Percentiles rank a stretch among this genome's conserved stretches.
Conservation (phyloP, 2,329 filamentous ascomycete genomes). For the Daldinia eschscholtzii region DNA sequence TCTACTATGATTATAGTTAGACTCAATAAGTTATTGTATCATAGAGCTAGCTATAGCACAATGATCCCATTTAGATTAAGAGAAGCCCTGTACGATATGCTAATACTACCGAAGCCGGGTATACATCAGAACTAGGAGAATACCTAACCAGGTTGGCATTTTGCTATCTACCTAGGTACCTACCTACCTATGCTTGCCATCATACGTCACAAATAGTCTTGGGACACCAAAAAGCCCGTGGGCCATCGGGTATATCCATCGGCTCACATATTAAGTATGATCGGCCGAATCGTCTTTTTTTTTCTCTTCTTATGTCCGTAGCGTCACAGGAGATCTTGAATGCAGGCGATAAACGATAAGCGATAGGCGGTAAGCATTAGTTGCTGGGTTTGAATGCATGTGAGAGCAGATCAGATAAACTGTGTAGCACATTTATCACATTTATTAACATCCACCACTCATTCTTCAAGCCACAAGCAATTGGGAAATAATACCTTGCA, state of each 20-base stretch:
- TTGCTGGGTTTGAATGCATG: background rate
- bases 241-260: background rate
- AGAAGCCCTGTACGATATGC: background rate
- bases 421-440: background rate
- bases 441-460: background rate
- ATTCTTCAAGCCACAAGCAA: background rate
- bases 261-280: background rate
- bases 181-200: background rate
- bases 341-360: too few relatives aligned
- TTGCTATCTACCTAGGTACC: too few relatives aligned
- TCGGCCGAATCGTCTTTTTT: background rate
- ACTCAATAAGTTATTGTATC: constrained; percentile 1
- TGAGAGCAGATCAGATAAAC: background rate
- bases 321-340: background rate
- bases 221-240: background rate
- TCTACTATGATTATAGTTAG: background rate
- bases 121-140: background rate
- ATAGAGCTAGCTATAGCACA: background rate
- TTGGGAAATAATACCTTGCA: background rate
- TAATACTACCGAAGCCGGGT: background rate
- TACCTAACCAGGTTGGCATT: background rate
- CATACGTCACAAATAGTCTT: background rate
- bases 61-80: background rate
- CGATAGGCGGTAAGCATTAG: background rate
- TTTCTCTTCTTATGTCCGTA: background rate